These are phyloP conservation scores for Neurospora sp. DNA, from an alignment of 495 filamentous ascomycete species.

Conservation along the genomic window DNA sequence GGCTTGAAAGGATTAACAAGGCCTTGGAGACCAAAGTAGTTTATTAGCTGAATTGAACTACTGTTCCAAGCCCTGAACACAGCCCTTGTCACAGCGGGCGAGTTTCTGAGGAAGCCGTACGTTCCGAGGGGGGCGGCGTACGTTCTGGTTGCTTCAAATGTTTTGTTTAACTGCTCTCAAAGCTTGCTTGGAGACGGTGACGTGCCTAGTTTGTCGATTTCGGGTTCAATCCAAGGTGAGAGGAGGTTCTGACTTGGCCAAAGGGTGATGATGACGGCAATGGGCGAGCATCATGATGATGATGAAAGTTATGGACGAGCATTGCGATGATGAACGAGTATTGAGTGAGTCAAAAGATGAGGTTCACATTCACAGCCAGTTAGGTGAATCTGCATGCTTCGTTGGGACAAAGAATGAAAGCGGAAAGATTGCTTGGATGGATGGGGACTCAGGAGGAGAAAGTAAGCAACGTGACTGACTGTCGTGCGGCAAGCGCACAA, in stretches of 20 bases:
- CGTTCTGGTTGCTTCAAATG: neutral
- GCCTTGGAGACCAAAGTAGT: too few species aligned
- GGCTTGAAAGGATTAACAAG: too few species aligned
- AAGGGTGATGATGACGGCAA: neutral
- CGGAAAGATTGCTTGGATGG: neutral
- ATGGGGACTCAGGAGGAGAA: neutral
- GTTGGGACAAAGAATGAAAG: neutral
- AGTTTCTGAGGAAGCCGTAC: neutral
- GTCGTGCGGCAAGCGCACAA: neutral
- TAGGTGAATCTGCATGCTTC: neutral
- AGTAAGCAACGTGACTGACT: neutral
- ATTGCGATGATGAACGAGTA: neutral
- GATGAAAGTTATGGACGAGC: neutral
- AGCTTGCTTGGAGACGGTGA: neutral
- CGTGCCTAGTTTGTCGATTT: neutral
- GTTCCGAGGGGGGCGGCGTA: neutral
- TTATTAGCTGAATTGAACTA: too few species aligned
- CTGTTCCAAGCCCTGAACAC: too few species aligned
- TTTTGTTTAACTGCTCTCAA: neutral
- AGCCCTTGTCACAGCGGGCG: too few species aligned
- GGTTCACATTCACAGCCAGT: neutral
- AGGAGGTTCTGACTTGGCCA: neutral
- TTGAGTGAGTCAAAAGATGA: neutral
- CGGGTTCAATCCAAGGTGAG: neutral
- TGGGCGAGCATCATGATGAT: neutral